These are phyloP conservation scores for Heliamphora pulchella DNA, from an alignment of 179 eudicot genomes.

Conservation along the genomic window DNA sequence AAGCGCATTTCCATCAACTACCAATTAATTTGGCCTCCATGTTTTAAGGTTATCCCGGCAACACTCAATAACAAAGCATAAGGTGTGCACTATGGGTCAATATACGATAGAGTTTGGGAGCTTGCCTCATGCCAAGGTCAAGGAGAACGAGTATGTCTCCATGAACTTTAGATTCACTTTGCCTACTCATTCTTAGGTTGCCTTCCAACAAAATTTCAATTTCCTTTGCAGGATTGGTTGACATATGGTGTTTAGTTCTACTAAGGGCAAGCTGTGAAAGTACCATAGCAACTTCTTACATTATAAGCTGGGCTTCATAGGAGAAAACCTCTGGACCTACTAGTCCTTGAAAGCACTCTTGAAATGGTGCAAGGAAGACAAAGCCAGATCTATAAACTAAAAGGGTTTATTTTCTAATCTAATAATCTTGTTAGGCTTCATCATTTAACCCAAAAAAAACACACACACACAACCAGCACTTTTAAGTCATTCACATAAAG, in stretches of 20 bases:
- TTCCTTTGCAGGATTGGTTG: slow-evolving; percentile 1
- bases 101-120: too few relatives aligned
- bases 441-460: neutral
- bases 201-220: neutral
- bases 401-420: neutral
- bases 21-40: too few relatives aligned
- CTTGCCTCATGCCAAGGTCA: too few relatives aligned
- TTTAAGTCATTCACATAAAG: neutral
- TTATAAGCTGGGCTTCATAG: neutral
- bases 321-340: neutral
- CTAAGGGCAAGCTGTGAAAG: neutral
- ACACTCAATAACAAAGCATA: too few relatives aligned
- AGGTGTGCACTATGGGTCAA: too few relatives aligned
- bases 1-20: too few relatives aligned
- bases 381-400: neutral
- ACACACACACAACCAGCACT: neutral
- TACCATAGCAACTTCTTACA: neutral
- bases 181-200: neutral
- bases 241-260: slow-evolving; percentile 3
- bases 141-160: neutral
- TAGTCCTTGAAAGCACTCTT: neutral
- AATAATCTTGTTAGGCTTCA: neutral
- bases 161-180: neutral
- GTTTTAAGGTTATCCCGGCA: too few relatives aligned
- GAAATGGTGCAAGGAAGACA: neutral